Evolutionary conservation across 2,329 filamentous ascomycete genomes (phyloP).

Genomic region (Verticillium zaregamsianum): DNA sequence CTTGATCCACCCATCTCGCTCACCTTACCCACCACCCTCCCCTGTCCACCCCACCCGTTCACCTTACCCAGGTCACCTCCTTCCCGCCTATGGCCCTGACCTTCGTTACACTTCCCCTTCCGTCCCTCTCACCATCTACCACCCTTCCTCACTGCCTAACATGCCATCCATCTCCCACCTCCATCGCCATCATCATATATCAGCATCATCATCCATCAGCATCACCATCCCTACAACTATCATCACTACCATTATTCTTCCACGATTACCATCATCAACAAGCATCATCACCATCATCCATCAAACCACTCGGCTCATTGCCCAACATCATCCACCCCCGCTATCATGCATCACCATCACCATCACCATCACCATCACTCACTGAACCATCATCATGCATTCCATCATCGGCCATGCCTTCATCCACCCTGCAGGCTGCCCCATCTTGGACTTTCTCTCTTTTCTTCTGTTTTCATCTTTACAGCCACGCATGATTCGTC

Average conservation of each 20-base stretch:
- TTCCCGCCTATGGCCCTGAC: background rate
- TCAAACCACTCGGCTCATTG: too few species aligned
- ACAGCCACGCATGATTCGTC: background rate
- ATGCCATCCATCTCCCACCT: background rate
- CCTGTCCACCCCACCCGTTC: background rate
- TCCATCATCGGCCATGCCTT: background rate
- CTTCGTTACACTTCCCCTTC: background rate
- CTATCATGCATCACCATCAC: background rate
- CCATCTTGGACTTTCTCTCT: background rate
- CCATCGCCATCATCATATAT: background rate
- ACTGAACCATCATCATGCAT: background rate
- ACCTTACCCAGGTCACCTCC: background rate
- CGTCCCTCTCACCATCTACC: background rate
- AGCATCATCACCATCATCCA: background rate
- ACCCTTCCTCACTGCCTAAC: background rate
- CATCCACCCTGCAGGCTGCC: background rate
- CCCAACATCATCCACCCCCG: background rate
- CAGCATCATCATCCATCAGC: background rate
- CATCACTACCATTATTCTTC: background rate
- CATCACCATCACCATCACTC: background rate
- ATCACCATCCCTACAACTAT: background rate
- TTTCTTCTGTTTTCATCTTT: background rate
- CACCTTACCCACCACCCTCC: background rate
- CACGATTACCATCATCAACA: background rate
- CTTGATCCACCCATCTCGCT: background rate